A percentile compares a stretch with the other conserved stretches of the same genome.
These are phyloP conservation scores for Gliomastix tumulicola DNA, from an alignment of 2,329 filamentous ascomycete genomes.

Conservation along the genomic window DNA sequence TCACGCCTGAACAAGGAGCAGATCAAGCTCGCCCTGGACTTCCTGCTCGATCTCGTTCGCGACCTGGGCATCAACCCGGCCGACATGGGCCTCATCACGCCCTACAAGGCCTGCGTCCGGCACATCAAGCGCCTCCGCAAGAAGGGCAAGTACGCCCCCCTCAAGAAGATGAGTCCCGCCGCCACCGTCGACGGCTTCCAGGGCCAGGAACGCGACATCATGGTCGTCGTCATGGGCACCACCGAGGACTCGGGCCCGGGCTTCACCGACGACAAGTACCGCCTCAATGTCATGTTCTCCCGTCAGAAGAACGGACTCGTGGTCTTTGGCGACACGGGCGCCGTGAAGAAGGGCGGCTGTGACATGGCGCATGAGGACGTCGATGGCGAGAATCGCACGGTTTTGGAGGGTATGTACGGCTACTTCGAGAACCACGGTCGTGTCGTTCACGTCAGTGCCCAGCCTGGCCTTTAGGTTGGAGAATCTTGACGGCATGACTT, in stretches of 20 bases:
- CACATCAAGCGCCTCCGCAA: background rate
- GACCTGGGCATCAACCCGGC: background rate
- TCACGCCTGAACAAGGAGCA: background rate
- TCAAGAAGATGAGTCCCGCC: background rate
- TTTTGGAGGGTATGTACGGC: too few species aligned
- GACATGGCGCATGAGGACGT: too few species aligned
- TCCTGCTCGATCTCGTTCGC: slow-evolving; percentile 7
- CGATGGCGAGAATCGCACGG: too few species aligned
- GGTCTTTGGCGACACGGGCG: slow-evolving; percentile 3
- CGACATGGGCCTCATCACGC: background rate
- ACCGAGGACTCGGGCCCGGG: background rate
- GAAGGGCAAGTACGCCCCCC: background rate
- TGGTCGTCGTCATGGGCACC: slow-evolving; percentile 1
- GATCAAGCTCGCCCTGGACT: background rate
- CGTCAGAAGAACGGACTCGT: slow-evolving; percentile 1
- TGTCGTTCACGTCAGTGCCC: too few species aligned
- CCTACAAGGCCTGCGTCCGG: background rate
- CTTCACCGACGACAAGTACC: background rate
- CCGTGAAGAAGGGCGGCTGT: too few species aligned
- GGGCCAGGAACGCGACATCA: background rate
- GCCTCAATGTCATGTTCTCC: slow-evolving; percentile 1
- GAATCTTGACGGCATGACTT: too few species aligned
- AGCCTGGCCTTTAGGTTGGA: too few species aligned
- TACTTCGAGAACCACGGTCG: too few species aligned
- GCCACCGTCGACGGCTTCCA: slow-evolving; percentile 2